A percentile compares a stretch with the other conserved stretches of the same genome.
Evolutionary conservation across 805 yeast genomes (phyloP).

Genomic region (Yamadazyma olivae): DNA sequence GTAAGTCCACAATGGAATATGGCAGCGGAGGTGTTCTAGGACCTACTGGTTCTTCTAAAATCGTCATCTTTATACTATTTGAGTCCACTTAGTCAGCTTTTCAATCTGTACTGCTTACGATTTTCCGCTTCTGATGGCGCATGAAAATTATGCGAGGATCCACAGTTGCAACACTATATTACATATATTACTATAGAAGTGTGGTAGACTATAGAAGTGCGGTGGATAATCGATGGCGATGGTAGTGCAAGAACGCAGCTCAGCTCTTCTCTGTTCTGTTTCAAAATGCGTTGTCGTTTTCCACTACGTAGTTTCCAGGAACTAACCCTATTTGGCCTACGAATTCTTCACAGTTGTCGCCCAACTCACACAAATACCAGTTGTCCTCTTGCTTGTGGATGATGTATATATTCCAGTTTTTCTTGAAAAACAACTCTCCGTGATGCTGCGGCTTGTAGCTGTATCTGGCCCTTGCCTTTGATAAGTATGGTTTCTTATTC

Average conservation of each 20-base stretch:
- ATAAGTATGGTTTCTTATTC: constrained; percentile 24
- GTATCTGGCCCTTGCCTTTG: constrained; percentile 39
- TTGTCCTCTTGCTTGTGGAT: constrained; percentile 43
- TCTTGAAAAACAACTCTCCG: constrained; percentile 39
- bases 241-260: too few relatives aligned
- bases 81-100: too few relatives aligned
- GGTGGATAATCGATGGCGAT: too few relatives aligned
- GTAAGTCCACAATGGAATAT: constrained; percentile 31
- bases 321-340: constrained; percentile 39
- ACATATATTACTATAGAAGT: too few relatives aligned
- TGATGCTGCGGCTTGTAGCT: constrained; percentile 38
- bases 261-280: too few relatives aligned
- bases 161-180: too few relatives aligned
- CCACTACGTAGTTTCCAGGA: constrained; percentile 41
- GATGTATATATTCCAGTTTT: constrained; percentile 41
- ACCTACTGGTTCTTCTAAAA: constrained; percentile 16
- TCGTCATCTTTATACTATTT: constrained; percentile 1
- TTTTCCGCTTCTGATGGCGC: too few relatives aligned
- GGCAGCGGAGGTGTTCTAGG: constrained; percentile 16
- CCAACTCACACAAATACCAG: constrained; percentile 44
- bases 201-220: too few relatives aligned
- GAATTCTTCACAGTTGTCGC: constrained; percentile 26
- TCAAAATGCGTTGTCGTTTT: constrained; percentile 26
- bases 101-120: too few relatives aligned
- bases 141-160: too few relatives aligned